A percentile compares a stretch with the other conserved stretches of the same genome.
phyloP scores from a whole-genome alignment of 2,329 filamentous ascomycete species.

The Emericellopsis atlantica region DNA sequence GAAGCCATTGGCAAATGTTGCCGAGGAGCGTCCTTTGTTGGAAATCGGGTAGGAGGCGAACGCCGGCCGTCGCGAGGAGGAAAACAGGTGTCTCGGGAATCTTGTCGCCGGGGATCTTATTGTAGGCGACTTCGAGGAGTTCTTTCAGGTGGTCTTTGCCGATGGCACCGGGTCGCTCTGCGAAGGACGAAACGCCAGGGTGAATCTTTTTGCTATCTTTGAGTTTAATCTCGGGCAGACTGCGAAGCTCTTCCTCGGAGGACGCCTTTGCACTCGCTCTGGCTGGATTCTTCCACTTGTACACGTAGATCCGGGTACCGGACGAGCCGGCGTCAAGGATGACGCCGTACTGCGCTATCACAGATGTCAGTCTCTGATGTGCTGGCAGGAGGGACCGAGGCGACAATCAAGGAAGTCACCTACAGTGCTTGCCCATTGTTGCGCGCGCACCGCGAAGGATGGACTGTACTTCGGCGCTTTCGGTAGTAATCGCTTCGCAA shows the following conservation, averaged over 20 bases:
- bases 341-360: constrained; percentile 65
- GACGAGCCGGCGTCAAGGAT: constrained; percentile 97
- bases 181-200: constrained; percentile 86
- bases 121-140: constrained; percentile 70
- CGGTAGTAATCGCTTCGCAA: too few species aligned
- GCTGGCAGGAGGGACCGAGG: too few species aligned
- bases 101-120: constrained; percentile 63
- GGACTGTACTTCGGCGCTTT: too few species aligned
- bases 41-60: constrained; percentile 67
- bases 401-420: constrained; percentile 3
- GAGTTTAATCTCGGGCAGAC: constrained; percentile 68
- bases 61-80: constrained; percentile 88
- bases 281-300: constrained; percentile 76
- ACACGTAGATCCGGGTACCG: constrained; percentile 88
- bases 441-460: background rate
- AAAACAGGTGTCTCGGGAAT: constrained; percentile 83
- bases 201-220: constrained; percentile 89
- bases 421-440: constrained; percentile 23
- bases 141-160: constrained; percentile 70
- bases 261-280: constrained; percentile 43
- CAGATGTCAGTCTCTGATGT: constrained; percentile 6
- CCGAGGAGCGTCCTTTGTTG: constrained; percentile 63
- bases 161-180: constrained; percentile 60
- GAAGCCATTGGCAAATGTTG: constrained; percentile 74
- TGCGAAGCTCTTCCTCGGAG: constrained; percentile 30